phyloP scores from a whole-genome alignment of 176 grass and related monocot species.

The Alloteropsis semialata region DNA sequence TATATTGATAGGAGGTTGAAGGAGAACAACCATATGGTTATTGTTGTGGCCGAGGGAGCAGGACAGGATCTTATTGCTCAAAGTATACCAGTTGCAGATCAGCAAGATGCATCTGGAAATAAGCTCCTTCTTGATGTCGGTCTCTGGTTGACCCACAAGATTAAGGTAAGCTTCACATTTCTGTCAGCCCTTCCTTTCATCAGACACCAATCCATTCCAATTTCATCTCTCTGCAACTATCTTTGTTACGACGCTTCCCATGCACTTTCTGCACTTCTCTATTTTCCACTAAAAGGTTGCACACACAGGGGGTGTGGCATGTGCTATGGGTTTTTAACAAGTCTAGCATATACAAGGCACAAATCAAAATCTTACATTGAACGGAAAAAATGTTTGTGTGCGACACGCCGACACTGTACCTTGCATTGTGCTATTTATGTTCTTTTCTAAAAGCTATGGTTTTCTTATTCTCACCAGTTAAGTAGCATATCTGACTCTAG shows the following conservation, averaged over 20 bases:
- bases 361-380: no score
- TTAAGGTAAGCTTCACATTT: constrained; percentile 55
- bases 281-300: background rate
- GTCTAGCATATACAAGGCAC: background rate
- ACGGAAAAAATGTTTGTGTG: background rate
- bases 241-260: background rate
- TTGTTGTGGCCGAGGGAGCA: constrained; percentile 91
- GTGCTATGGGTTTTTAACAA: background rate
- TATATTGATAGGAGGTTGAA: constrained; percentile 87
- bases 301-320: background rate
- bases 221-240: background rate
- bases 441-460: background rate
- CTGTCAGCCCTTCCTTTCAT: background rate
- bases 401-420: no score
- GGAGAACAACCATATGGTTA: constrained; percentile 97
- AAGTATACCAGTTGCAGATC: constrained; percentile 58
- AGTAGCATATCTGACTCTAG: background rate
- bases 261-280: background rate
- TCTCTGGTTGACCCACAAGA: constrained; percentile 94
- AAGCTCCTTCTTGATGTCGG: constrained; percentile 94
- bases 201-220: background rate
- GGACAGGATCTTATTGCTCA: constrained; percentile 88
- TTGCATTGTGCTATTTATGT: background rate
- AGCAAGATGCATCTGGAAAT: constrained; percentile 94
- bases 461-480: background rate